A percentile compares a stretch with the other conserved stretches of the same genome.
phyloP scores from a whole-genome alignment of 192 early-diverging fungal genomes.

The Coemansia sp. region DNA sequence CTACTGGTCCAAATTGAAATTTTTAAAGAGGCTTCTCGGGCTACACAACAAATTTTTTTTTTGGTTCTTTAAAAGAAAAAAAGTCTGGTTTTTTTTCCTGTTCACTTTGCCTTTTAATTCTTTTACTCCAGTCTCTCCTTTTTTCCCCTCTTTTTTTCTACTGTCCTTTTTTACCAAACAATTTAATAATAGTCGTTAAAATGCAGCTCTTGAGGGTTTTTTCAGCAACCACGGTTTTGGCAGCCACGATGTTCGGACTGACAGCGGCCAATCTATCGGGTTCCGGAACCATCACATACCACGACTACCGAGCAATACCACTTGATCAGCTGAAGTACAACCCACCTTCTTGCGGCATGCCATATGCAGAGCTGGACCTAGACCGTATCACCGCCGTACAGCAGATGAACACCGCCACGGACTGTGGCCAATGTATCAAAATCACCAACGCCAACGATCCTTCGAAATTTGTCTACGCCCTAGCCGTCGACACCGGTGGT shows the following conservation, averaged over 20 bases:
- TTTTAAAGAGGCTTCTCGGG: too few relatives aligned
- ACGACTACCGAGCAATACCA: constrained; percentile 54
- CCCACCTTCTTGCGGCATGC: constrained; percentile 62
- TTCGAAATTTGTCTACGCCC: constrained; percentile 53
- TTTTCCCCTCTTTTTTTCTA: background rate
- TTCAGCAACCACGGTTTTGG: background rate
- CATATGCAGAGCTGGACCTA: constrained; percentile 55
- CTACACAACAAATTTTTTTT: too few relatives aligned
- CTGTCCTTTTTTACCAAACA: background rate
- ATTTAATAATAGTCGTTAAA: background rate
- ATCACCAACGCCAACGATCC: constrained; percentile 47
- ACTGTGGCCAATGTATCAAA: constrained; percentile 59
- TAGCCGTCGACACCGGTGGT: constrained; percentile 61
- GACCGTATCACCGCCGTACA: constrained; percentile 60
- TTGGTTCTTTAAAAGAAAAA: too few relatives aligned
- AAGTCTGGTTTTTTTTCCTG: too few relatives aligned
- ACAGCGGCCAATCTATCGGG: constrained; percentile 27
- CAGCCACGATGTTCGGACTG: constrained; percentile 9
- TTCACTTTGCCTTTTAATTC: too few relatives aligned
- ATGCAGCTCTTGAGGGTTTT: background rate
- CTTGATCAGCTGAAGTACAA: constrained; percentile 38
- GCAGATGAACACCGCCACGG: constrained; percentile 39
- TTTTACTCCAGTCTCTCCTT: background rate
- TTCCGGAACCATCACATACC: constrained; percentile 47
- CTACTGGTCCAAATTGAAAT: too few relatives aligned